Evolutionary conservation across 768 basidiomycete species (phyloP).

Genomic region (Xerocomus spinulosus): DNA sequence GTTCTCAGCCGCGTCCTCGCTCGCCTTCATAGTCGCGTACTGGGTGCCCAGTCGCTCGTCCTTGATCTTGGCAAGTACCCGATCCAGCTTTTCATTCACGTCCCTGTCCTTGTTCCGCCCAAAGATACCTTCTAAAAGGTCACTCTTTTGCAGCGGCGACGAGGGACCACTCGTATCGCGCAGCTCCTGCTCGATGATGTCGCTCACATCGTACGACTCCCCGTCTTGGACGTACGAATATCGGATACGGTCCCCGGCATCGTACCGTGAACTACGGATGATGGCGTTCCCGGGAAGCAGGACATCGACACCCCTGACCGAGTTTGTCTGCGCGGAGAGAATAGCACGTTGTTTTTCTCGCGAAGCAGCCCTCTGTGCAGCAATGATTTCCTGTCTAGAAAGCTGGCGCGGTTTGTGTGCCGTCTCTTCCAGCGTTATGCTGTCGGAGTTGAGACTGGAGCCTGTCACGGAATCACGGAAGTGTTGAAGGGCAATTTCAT

Average conservation of each 20-base stretch:
- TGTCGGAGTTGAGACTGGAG: conserved; percentile 56
- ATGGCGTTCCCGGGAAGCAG: conserved; percentile 79
- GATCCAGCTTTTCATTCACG: conserved; percentile 64
- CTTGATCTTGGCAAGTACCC: conserved; percentile 73
- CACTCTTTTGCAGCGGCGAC: conserved; percentile 36
- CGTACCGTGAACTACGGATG: conserved; percentile 77
- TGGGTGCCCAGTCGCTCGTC: conserved; percentile 47
- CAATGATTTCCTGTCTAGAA: conserved; percentile 87
- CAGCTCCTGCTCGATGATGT: conserved; percentile 89
- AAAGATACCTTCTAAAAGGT: conserved; percentile 65
- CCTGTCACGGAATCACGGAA: conserved; percentile 57
- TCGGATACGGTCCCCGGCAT: conserved; percentile 67
- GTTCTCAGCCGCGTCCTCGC: conserved; percentile 20
- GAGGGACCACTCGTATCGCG: conserved; percentile 41
- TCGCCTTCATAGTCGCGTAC: conserved; percentile 8
- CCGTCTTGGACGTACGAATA: conserved; percentile 96
- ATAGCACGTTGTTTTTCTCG: conserved; percentile 84
- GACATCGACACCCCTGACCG: conserved; percentile 84
- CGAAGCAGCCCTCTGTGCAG: conserved; percentile 82
- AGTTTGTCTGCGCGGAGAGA: conserved; percentile 80
- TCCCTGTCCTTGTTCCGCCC: conserved; percentile 57
- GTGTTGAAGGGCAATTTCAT: conserved; percentile 76
- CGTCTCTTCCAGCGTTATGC: conserved; percentile 29
- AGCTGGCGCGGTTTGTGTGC: conserved; percentile 33
- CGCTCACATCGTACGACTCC: conserved; percentile 89